phyloP scores from a whole-genome alignment of 1,284 basidiomycete species.

The Ustilago trichophora region DNA sequence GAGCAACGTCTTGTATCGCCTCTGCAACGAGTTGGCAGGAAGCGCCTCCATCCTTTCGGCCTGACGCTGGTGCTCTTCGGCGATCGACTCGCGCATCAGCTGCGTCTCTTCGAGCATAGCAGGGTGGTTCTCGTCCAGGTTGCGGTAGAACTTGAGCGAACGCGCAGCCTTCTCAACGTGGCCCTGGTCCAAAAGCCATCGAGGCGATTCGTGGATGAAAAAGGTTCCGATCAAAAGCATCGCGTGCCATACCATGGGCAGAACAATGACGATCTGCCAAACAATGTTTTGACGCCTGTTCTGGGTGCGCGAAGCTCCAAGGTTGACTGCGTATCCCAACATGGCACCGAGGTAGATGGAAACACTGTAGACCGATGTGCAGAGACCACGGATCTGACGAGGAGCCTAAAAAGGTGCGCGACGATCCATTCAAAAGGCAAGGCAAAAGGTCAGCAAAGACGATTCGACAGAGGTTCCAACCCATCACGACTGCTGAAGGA shows the following conservation, averaged over 20 bases:
- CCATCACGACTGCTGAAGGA: too few species aligned
- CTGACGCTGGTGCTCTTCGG: constrained; percentile 11
- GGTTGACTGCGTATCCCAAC: constrained; percentile 23
- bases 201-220: constrained; percentile 77
- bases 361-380: constrained; percentile 27
- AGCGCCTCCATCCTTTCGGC: not conserved
- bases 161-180: constrained; percentile 72
- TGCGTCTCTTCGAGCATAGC: constrained; percentile 21
- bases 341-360: constrained; percentile 29
- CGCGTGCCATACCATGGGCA: constrained; percentile 15
- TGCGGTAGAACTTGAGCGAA: constrained; percentile 69
- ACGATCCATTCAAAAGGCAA: too few species aligned
- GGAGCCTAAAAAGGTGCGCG: constrained; percentile 11
- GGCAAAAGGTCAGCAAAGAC: too few species aligned
- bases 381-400: constrained; percentile 33
- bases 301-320: constrained; percentile 9
- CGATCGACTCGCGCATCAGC: constrained; percentile 22
- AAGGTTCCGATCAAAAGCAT: constrained; percentile 68
- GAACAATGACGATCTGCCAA: constrained; percentile 23
- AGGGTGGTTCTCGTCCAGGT: constrained; percentile 15
- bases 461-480: too few species aligned
- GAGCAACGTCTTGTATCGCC: constrained; percentile 6
- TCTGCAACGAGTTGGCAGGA: constrained; percentile 9
- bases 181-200: constrained; percentile 79
- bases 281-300: constrained; percentile 8